Evolutionary conservation across 257 asterid species (phyloP).

Genomic region (Schizonepeta tenuifolia): DNA sequence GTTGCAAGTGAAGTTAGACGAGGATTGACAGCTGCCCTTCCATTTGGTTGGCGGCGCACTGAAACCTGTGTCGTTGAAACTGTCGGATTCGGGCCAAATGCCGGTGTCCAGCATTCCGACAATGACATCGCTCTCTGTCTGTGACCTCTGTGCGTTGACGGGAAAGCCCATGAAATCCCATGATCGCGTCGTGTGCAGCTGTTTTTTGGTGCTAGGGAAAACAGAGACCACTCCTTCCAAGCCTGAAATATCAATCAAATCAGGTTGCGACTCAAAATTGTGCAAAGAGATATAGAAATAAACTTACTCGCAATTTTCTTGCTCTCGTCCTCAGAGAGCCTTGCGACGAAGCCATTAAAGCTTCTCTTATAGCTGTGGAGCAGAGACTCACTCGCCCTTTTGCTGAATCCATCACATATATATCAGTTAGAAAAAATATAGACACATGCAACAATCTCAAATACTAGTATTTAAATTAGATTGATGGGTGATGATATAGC

Average conservation of each 20-base stretch:
- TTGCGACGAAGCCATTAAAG: conserved; percentile 67
- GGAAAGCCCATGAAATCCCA: conserved; percentile 77
- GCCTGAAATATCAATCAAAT: conserved; percentile 24
- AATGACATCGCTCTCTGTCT: conserved; percentile 47
- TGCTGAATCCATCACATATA: conserved; percentile 33
- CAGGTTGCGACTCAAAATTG: background rate
- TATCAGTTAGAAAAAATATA: too few relatives aligned
- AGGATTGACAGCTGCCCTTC: conserved; percentile 51
- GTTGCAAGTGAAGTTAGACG: conserved; percentile 57
- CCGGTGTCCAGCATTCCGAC: conserved; percentile 58
- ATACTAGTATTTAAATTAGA: too few relatives aligned
- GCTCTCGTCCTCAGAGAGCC: conserved; percentile 51
- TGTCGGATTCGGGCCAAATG: conserved; percentile 60
- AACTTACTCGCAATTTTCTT: conserved; percentile 46
- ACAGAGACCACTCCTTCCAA: conserved; percentile 62
- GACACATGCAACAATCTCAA: background rate
- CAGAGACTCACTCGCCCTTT: conserved; percentile 47
- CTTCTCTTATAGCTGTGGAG: conserved; percentile 57
- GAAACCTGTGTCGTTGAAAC: conserved; percentile 41
- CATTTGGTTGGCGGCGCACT: conserved; percentile 51
- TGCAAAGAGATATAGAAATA: background rate
- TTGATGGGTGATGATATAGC: background rate
- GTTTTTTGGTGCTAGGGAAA: conserved; percentile 49
- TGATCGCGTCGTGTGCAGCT: conserved; percentile 62
- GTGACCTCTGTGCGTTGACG: conserved; percentile 22